Conservation (phyloP, 2,329 filamentous ascomycete species). For the Magnaporthiopsis rhizophila region DNA sequence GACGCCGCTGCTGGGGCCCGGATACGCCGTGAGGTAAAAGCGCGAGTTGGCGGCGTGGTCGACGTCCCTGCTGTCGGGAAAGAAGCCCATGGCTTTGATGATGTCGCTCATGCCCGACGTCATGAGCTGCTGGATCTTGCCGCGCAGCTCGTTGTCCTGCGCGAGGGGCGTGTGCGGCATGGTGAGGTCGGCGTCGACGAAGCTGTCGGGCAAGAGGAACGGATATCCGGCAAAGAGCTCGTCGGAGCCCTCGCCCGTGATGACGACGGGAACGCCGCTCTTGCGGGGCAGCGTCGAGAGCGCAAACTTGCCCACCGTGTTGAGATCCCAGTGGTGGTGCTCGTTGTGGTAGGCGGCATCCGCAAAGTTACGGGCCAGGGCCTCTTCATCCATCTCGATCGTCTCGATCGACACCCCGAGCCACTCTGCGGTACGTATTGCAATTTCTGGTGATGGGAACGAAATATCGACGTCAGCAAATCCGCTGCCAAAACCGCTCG, state of each 20-base stretch:
- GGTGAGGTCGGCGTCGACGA: slow-evolving; percentile 38
- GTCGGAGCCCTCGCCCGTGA: slow-evolving; percentile 45
- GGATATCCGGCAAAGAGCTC: slow-evolving; percentile 47
- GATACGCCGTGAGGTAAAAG: background rate
- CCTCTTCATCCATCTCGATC: slow-evolving; percentile 19
- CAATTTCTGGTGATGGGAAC: slow-evolving; percentile 17
- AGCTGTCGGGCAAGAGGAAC: slow-evolving; percentile 34
- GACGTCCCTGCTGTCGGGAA: background rate
- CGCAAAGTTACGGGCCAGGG: slow-evolving; percentile 21
- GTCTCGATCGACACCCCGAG: slow-evolving; percentile 22
- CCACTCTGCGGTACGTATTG: slow-evolving; percentile 24
- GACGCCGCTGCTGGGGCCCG: background rate
- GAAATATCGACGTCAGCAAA: background rate
- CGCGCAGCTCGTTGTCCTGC: slow-evolving; percentile 11
- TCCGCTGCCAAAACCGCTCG: too few relatives aligned
- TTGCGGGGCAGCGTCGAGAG: slow-evolving; percentile 36
- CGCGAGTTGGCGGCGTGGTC: background rate
- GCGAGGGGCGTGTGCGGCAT: slow-evolving; percentile 21
- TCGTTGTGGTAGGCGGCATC: slow-evolving; percentile 24
- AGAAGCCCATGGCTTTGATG: background rate
- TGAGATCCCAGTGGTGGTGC: slow-evolving; percentile 35
- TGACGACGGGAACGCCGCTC: slow-evolving; percentile 42
- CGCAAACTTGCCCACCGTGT: slow-evolving; percentile 42
- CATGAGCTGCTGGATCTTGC: background rate
- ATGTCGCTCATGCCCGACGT: background rate